Evolutionary conservation across 257 asterid species (phyloP).

Genomic region (Nyctanthes arbortristis): DNA sequence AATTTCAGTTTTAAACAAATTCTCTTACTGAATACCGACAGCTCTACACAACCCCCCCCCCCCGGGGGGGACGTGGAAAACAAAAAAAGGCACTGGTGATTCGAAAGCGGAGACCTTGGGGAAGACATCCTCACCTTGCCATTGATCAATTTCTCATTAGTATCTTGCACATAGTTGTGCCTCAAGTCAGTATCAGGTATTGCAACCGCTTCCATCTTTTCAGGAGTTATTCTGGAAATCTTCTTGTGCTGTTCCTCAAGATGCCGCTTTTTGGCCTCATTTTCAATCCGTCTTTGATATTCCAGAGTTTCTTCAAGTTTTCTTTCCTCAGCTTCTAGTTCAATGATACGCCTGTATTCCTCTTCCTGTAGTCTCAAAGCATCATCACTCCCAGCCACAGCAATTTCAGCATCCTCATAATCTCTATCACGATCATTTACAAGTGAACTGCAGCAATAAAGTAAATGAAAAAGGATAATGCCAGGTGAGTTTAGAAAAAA

Average conservation of each 20-base stretch:
- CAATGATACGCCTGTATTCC: constrained; percentile 70
- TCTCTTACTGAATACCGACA: too few relatives aligned
- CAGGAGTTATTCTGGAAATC: constrained; percentile 30
- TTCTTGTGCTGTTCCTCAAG: constrained; percentile 72
- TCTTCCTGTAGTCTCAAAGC: constrained; percentile 56
- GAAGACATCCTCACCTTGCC: constrained; percentile 40
- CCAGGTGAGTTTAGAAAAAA: constrained; percentile 9
- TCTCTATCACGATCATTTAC: constrained; percentile 51
- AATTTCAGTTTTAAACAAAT: constrained; percentile 9
- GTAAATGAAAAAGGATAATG: constrained; percentile 3
- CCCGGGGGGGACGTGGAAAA: too few relatives aligned
- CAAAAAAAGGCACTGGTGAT: not conserved
- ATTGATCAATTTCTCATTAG: constrained; percentile 35
- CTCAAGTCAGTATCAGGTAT: constrained; percentile 31
- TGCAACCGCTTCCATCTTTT: constrained; percentile 37
- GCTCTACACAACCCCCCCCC: too few relatives aligned
- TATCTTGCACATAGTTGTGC: constrained; percentile 36
- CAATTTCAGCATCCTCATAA: constrained; percentile 35
- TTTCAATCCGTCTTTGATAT: constrained; percentile 89
- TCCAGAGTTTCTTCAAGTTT: constrained; percentile 98
- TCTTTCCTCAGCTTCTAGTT: constrained; percentile 97
- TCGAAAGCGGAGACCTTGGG: not conserved
- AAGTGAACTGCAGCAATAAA: constrained; percentile 60
- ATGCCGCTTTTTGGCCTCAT: constrained; percentile 93
- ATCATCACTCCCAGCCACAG: constrained; percentile 45